Percentiles rank a stretch among this genome's conserved stretches.
Evolutionary conservation across 2,329 filamentous ascomycete species (phyloP).

Genomic region (Aspergillus piperis): DNA sequence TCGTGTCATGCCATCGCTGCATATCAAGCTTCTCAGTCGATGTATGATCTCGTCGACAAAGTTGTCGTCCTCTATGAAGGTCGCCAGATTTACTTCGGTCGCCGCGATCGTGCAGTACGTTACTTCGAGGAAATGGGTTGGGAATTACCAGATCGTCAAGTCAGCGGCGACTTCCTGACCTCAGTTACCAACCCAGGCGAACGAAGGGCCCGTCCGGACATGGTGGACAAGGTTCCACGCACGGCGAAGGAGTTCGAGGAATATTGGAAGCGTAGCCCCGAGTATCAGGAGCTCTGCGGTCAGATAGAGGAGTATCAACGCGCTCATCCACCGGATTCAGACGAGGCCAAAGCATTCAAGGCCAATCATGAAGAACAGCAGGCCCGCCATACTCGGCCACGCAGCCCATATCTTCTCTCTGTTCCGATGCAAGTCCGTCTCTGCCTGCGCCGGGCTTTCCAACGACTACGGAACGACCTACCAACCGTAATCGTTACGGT

Average conservation of each 20-base stretch:
- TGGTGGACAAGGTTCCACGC: conserved; percentile 62
- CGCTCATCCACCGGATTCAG: conserved; percentile 25
- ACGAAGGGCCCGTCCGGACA: conserved; percentile 56
- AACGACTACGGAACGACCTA: conserved; percentile 16
- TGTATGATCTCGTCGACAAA: conserved; percentile 69
- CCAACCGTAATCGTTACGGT: conserved; percentile 12
- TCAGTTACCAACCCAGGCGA: conserved; percentile 65
- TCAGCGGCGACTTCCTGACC: conserved; percentile 68
- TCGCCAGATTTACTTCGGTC: conserved; percentile 73
- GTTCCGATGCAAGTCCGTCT: conserved; percentile 16
- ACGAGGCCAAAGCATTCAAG: conserved; percentile 9
- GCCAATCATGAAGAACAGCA: conserved; percentile 11
- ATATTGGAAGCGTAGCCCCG: conserved; percentile 41
- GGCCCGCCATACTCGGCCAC: conserved; percentile 9
- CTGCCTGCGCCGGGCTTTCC: conserved; percentile 15
- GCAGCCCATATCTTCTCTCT: conserved; percentile 16
- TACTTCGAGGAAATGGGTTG: conserved; percentile 72
- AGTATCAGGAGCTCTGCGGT: conserved; percentile 28
- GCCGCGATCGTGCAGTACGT: conserved; percentile 55
- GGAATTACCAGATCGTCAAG: conserved; percentile 65
- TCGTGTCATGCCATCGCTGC: conserved; percentile 51
- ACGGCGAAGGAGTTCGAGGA: conserved; percentile 66
- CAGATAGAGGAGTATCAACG: conserved; percentile 38
- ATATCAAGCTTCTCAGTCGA: conserved; percentile 57
- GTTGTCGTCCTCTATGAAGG: conserved; percentile 73